Conservation (phyloP, 2,329 filamentous ascomycete species). For the Ascochyta viciae-villosae region DNA sequence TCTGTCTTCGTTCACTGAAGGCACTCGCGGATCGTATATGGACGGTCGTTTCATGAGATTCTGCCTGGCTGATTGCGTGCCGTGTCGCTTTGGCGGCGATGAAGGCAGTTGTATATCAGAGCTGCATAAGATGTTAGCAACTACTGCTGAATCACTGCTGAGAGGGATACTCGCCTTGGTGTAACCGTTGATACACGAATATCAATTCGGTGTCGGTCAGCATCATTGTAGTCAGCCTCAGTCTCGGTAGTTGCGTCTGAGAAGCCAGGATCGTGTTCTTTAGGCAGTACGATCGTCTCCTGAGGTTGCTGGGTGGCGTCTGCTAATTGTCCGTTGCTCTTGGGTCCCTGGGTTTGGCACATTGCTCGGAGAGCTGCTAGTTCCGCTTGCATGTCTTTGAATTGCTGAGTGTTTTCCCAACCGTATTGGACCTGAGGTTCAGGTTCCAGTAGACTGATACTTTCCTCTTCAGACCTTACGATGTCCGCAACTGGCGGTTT, state of each 20-base stretch:
- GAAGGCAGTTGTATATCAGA: not conserved
- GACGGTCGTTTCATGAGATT: constrained; percentile 30
- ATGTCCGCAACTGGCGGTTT: not conserved
- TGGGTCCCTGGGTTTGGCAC: constrained; percentile 6
- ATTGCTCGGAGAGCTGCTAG: constrained; percentile 11
- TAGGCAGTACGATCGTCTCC: not conserved
- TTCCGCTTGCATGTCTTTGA: constrained; percentile 13
- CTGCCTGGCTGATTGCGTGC: constrained; percentile 23
- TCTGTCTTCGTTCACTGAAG: not conserved
- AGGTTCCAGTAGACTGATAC: not conserved
- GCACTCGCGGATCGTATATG: constrained; percentile 25
- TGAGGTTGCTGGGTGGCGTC: constrained; percentile 5
- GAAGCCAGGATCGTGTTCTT: not conserved
- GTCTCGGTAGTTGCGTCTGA: constrained; percentile 13
- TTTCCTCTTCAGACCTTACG: constrained; percentile 13
- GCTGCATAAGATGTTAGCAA: constrained; percentile 11
- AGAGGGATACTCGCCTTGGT: not conserved
- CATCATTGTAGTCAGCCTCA: not conserved
- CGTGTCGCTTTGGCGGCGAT: constrained; percentile 9
- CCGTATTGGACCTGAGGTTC: not conserved
- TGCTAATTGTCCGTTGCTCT: not conserved
- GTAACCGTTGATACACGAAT: not conserved
- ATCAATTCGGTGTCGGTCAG: not conserved
- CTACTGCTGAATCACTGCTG: not conserved
- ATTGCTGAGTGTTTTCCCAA: constrained; percentile 15